Evolutionary conservation across 2,329 filamentous ascomycete species (phyloP), one percentile per base, ranked within the genome.

Genomic region (Erysiphe neolycopersici): DNA sequence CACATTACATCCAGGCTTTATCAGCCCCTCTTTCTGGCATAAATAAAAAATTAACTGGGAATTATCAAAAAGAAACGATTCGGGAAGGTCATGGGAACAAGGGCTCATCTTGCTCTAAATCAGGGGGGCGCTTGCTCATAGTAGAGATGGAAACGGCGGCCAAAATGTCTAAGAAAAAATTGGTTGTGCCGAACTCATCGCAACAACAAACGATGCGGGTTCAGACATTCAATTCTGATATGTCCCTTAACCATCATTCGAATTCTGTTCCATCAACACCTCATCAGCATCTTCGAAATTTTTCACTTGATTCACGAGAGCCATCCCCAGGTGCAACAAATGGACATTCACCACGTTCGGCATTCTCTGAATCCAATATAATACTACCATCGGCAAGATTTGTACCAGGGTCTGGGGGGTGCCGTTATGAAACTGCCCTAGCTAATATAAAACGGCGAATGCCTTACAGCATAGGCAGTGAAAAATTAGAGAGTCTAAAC

Each of bases 251-350:
- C 40, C 73, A 74, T 43, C 72, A 91, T 56, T 91, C 87, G 19
- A 92, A 70, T 57, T 95, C 87, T 9, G 81, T 94, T 41, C 87
- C 87, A 1, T 91, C 87, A 1, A 95, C 87, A 3, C 89, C 87
- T 9, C 81, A 87, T 55, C 85, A 94, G 58, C 79, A 81, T 60
- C 73, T 84, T 50, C 75, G 83, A 46, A 77, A 85, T 53, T 79
- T 89, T 54, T 79, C 79, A 2, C 80, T 79, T 53, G 73, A 75
- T 56, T 89, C 84, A 41, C 71, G 72, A 54, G 76, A 75, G 30
- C 85, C 83, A 10, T 94, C 85, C 14, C 85, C 87, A 33, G 79
- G 71, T 52, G 73, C 76, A 43, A 67, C 73, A 41, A 74, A 73
- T 50, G 82, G 76, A 59, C 81, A 85, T 52, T 94, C 87, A 13